Evolutionary conservation across 495 filamentous ascomycete species (phyloP), one percentile per base, ranked within the genome.

Genomic region (Aspergillus bridgeri): DNA sequence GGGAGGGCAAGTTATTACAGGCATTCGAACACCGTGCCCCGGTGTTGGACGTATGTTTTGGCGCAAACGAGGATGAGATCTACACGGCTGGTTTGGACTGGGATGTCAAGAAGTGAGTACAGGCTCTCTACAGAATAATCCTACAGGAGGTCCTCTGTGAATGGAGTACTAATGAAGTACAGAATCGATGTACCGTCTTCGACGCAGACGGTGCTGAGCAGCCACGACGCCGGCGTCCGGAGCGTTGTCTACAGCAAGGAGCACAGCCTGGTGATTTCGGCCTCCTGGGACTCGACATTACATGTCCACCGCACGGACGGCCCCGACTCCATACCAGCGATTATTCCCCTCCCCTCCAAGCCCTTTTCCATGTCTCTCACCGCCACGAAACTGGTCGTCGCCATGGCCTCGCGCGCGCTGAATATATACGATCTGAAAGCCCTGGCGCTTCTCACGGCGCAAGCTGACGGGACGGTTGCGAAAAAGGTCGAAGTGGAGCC

Each of bases 1-100:
- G 81, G 19, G 80, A 83, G 54, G 84, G 82, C 5, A 78, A 76
- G 53, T 80, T 95, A 20, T 66, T 91, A 21, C 77, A 82, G 53
- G 90, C 84, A 61, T 91, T 88, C 68, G 85, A 89, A 71, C 88
- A 94, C 69, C 86, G 85, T 54, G 91, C 91, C 8, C 92, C 94
- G 0, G 88, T 98, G 21, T 78, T 98, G 25, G 90, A 95, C 69
- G 89, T 92, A 33, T 97, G 92, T 75, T 98, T 91, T 66, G 94
- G 93, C 62, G 82, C 82, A 42, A 76, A 69, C 27, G 85, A 87
- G 67, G 84, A 93, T 58, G 90, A 90, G 70, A 86, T 94, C 49
- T 98, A 89, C 79, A 90, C 80, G 20, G 91, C 84, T 45, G 89
- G 92, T 7, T 72, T 96, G 69, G 94, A 98, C 67, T 88, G 85